A percentile compares a stretch with the other conserved stretches of the same genome.
phyloP scores from a whole-genome alignment of 2,329 filamentous ascomycete genomes.

The Fusarium agapanthi region DNA sequence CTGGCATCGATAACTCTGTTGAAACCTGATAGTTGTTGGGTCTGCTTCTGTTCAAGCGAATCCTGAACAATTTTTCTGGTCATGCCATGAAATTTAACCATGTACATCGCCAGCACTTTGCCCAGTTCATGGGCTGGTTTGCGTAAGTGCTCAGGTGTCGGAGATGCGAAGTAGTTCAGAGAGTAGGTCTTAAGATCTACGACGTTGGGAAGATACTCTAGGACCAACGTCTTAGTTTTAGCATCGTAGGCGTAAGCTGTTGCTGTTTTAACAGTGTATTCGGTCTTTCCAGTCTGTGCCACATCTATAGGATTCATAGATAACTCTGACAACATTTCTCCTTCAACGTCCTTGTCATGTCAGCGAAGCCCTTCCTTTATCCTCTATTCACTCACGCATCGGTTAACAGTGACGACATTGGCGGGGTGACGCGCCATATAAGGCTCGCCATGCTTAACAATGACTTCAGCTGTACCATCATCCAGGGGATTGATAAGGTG shows the following conservation, averaged over 20 bases:
- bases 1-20: not conserved
- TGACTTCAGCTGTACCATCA: not conserved
- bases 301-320: not conserved
- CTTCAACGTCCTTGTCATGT: not conserved
- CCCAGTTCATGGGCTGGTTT: not conserved
- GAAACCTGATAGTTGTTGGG: too few species aligned
- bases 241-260: not conserved
- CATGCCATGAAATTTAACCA: not conserved
- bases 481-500: not conserved
- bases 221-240: not conserved
- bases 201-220: not conserved
- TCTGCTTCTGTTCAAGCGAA: too few species aligned
- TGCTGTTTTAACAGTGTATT: not conserved
- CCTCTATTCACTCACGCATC: not conserved
- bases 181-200: not conserved
- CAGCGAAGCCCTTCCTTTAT: not conserved
- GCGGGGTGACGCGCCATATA: slow-evolving; percentile 1
- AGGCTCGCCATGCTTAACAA: slow-evolving; percentile 4
- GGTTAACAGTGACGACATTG: not conserved
- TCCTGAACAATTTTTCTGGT: not conserved
- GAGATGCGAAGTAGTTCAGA: not conserved
- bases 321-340: not conserved
- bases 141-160: not conserved
- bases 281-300: rapidly evolving
- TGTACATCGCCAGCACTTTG: not conserved